Base-by-base conservation (phyloP, 2,329 filamentous ascomycete species). In the Penicillium crustosum region DNA sequence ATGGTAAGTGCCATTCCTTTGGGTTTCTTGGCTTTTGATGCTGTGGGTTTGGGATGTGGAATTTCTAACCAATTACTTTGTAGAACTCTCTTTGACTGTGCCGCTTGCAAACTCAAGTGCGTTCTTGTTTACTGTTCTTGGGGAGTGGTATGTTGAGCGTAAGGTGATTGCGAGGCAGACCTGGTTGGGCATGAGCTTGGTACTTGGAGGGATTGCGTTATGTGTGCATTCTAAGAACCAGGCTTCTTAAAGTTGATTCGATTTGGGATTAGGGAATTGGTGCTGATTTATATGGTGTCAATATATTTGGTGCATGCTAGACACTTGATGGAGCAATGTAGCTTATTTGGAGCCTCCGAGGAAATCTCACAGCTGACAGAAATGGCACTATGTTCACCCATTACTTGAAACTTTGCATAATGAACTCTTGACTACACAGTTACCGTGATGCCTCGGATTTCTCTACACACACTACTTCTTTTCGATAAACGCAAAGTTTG, bases 21-120 rank as follows among this genome's bases (percentile, higher is more conserved):
- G 39, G 10, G 2, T 2, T 43, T 17, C 6, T 23, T 44, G 8
- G 7, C 15, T 33, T 23, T 35, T 23, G 55, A 3, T 35, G 9
- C 41, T 25, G 17, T 19, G 8, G 1, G 35, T 31, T 31, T 25
- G n/a, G 8, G 4, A 9, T 5, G 17, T 13, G 21, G 4, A 6
- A 13, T 38, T 56, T 17, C 59, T 64, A 27, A 59, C 23, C 0
- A 2, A 17, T 38, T 48, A 5, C 29, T 51, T 9, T 13, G 7
- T 52, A 94, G 93, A 97, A 75, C 73, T 97, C 66, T 96, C 92
- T 70, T 80, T 97, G 61, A 97, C 93, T 2, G 93, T 97, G 0
- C 93, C 93, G 2, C 94, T 97, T 61, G 93, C 93, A 2, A 97
- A 97, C 70, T 96, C 92, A 0, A 78, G 96, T 69, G 93, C 93